Percentiles rank a stretch among this genome's conserved stretches.
phyloP scores from a whole-genome alignment of 129 eudicot species.

The Cynara cardunculus region DNA sequence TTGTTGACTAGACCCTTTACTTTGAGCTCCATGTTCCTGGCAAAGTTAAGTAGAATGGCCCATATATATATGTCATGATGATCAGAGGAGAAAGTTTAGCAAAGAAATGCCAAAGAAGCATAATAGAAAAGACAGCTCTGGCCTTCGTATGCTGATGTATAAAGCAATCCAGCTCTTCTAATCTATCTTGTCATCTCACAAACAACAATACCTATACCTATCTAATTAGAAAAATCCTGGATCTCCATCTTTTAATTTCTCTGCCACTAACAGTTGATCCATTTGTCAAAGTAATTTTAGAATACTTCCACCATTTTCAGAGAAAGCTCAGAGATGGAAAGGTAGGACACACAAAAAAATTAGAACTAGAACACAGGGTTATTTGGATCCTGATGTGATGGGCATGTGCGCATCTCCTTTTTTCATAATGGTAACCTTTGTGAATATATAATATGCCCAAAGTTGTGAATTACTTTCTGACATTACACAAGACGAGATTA shows the following conservation, averaged over 20 bases:
- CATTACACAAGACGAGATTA: background rate
- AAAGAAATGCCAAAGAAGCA: background rate
- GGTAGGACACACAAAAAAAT: background rate
- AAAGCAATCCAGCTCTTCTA: background rate
- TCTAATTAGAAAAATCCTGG: background rate
- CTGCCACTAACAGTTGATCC: background rate
- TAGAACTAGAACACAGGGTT: background rate
- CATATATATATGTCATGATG: background rate
- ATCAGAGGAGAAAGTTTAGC: background rate
- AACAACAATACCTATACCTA: background rate
- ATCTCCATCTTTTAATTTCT: background rate
- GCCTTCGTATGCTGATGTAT: background rate
- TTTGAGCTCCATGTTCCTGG: constrained; percentile 41
- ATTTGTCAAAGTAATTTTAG: background rate
- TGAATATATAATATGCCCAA: background rate
- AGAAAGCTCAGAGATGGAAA: background rate
- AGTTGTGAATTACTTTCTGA: background rate
- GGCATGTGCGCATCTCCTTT: background rate
- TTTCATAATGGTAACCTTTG: background rate
- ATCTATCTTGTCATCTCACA: background rate
- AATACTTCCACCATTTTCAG: background rate
- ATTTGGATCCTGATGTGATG: background rate
- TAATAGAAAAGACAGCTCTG: background rate
- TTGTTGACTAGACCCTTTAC: constrained; percentile 38
- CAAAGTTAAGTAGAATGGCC: constrained; percentile 18